Conservation (phyloP, 768 basidiomycete genomes). For the Mycena rebaudengoi region DNA sequence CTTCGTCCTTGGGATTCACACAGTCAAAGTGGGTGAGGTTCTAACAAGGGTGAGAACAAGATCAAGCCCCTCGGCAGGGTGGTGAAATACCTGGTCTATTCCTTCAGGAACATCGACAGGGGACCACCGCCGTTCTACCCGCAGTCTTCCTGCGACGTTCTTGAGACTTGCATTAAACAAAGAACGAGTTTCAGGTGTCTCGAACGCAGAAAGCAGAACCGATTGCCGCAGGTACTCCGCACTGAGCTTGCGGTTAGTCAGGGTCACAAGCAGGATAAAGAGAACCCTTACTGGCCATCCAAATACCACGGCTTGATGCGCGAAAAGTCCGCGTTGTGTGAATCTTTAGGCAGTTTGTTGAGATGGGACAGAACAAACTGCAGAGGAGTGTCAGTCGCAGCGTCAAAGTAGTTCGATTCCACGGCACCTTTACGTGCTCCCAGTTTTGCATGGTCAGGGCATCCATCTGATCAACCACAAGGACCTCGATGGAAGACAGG, state of each 20-base stretch:
- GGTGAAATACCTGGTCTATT: slow-evolving; percentile 72
- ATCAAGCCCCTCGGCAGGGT: neutral
- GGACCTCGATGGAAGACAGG: slow-evolving; percentile 90
- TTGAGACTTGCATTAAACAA: slow-evolving; percentile 79
- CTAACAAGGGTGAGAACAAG: slow-evolving; percentile 44
- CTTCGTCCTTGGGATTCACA: slow-evolving; percentile 74
- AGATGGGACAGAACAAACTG: slow-evolving; percentile 88
- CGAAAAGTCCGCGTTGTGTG: slow-evolving; percentile 94
- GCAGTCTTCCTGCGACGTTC: slow-evolving; percentile 87
- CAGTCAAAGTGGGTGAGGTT: slow-evolving; percentile 81
- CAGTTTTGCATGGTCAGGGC: slow-evolving; percentile 98
- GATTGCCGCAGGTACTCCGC: slow-evolving; percentile 90
- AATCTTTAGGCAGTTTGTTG: slow-evolving; percentile 92
- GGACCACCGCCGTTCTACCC: slow-evolving; percentile 71
- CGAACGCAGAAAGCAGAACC: slow-evolving; percentile 85
- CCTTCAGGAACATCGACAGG: slow-evolving; percentile 86
- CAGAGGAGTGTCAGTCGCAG: neutral
- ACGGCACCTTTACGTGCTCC: slow-evolving; percentile 90
- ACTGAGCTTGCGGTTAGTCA: slow-evolving; percentile 47
- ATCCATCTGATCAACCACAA: slow-evolving; percentile 93
- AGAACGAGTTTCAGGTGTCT: slow-evolving; percentile 87
- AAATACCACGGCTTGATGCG: slow-evolving; percentile 98
- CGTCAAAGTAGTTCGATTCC: neutral
- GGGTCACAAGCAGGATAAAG: neutral
- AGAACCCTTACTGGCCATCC: slow-evolving; percentile 82